phyloP scores from a whole-genome alignment of 148 eudicot species.

The Mesembryanthemum crystallinum region DNA sequence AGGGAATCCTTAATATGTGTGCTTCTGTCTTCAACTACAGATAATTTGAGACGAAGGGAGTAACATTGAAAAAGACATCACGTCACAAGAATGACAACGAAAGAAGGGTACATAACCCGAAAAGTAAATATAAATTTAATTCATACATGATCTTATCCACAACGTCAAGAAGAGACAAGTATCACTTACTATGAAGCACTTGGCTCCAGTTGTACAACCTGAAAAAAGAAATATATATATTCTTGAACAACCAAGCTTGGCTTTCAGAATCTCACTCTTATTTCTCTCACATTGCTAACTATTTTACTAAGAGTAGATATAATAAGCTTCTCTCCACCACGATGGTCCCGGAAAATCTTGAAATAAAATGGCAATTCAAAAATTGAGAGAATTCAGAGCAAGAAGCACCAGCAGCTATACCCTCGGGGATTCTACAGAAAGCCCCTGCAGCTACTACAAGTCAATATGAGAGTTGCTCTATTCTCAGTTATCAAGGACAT shows the following conservation, averaged over 20 bases:
- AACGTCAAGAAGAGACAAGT: background rate
- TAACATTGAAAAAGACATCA: too few relatives aligned
- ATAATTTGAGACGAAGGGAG: too few relatives aligned
- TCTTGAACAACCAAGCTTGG: too few relatives aligned
- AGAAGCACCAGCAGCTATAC: background rate
- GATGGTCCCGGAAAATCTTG: too few relatives aligned
- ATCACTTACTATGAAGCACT: background rate
- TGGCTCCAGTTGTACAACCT: too few relatives aligned
- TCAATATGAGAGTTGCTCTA: slow-evolving; percentile 1
- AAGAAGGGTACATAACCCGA: background rate
- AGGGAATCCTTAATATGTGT: too few relatives aligned
- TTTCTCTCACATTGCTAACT: background rate
- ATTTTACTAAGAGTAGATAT: background rate
- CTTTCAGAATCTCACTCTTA: background rate
- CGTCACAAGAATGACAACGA: too few relatives aligned
- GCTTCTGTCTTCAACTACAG: too few relatives aligned
- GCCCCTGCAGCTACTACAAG: background rate
- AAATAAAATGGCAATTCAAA: too few relatives aligned
- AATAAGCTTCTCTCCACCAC: background rate
- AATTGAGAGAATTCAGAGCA: background rate
- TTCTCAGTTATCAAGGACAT: background rate
- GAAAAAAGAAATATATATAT: too few relatives aligned
- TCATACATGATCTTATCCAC: background rate
- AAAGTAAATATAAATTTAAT: too few relatives aligned
- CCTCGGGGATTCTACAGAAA: background rate